Evolutionary conservation across 768 basidiomycete genomes (phyloP).

Genomic region (Lactarius psammicola): DNA sequence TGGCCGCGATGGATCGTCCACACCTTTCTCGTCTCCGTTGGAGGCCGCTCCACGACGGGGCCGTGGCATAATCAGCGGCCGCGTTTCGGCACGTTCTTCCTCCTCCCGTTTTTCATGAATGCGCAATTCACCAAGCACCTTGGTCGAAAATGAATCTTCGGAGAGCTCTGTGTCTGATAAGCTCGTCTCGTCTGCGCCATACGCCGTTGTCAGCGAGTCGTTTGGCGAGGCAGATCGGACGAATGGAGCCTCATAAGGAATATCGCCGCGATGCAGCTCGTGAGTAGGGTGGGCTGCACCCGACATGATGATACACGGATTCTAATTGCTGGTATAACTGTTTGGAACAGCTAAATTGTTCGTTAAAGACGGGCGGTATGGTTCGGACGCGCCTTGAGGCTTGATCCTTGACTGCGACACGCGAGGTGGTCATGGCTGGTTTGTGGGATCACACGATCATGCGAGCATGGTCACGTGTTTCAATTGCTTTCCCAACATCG

Average conservation of each 20-base stretch:
- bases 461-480: not conserved
- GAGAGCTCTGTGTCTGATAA: constrained; percentile 42
- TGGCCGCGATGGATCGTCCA: not conserved
- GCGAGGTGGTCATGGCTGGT: not conserved
- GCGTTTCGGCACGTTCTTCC: constrained; percentile 37
- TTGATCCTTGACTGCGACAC: not conserved
- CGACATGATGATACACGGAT: constrained; percentile 13
- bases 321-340: not conserved
- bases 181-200: constrained; percentile 46
- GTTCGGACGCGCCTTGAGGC: not conserved
- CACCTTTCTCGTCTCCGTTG: constrained; percentile 43
- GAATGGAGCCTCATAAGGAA: constrained; percentile 45
- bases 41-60: constrained; percentile 32
- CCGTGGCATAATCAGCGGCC: constrained; percentile 37
- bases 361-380: not conserved
- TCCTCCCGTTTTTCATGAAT: constrained; percentile 40
- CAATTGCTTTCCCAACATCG: not conserved
- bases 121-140: constrained; percentile 37
- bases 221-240: constrained; percentile 48
- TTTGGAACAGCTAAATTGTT: not conserved
- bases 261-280: constrained; percentile 30
- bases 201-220: constrained; percentile 48
- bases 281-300: constrained; percentile 19
- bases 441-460: not conserved
- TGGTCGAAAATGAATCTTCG: constrained; percentile 40